Evolutionary conservation across 2,329 filamentous ascomycete genomes (phyloP), one percentile per base, ranked within the genome.

Genomic region (Trichoderma atrobrunneum): DNA sequence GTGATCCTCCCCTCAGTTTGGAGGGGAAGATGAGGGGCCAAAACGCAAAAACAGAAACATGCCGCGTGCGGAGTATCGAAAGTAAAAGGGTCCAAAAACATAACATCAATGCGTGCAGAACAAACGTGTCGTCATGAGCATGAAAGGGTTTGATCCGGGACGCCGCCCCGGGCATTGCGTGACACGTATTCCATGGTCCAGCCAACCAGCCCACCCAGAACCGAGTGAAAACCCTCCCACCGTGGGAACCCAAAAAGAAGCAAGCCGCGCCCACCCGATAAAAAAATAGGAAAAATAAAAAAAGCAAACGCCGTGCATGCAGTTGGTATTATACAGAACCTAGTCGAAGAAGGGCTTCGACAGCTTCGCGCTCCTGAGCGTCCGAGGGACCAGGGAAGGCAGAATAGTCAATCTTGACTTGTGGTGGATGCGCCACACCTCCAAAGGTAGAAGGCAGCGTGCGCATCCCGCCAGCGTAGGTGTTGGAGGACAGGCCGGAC

Each of bases 321-420:
- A 85, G 81, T 78, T 79, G 75, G 75, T 85, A 83, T 89, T 91
- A 91, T 88, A 91, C 85, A 88, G 92, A 95, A 83, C 93, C 92
- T 81, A 96, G 91, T 81, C 90, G 89, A 78, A 96, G 85, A 78
- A 95, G 89, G 75, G 93, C 93, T 81, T 94, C 93, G 75, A 95
- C 89, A 70, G 93, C 93, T 81, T 94, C 93, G 77, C 91, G 91
- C 85, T 95, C 93, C 82, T 94, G 91, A 73, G 90, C 88, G 80
- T 91, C 89, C 70, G 89, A 87, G 73, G 87, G 82, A 68, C 82
- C 82, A 74, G 82, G 84, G 75, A 88, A 80, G 63, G 84, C 82
- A 72, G 85, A 84, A 77, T 89, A 83, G 80, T 88, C 83, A 76
- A 88, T 82, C 76, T 85, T 85, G 74, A 82, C 81, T 78, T 85